Percentiles rank a stretch among this genome's conserved stretches.
Evolutionary conservation across 495 filamentous ascomycete genomes (phyloP).

Genomic region (Penicillium canariense): DNA sequence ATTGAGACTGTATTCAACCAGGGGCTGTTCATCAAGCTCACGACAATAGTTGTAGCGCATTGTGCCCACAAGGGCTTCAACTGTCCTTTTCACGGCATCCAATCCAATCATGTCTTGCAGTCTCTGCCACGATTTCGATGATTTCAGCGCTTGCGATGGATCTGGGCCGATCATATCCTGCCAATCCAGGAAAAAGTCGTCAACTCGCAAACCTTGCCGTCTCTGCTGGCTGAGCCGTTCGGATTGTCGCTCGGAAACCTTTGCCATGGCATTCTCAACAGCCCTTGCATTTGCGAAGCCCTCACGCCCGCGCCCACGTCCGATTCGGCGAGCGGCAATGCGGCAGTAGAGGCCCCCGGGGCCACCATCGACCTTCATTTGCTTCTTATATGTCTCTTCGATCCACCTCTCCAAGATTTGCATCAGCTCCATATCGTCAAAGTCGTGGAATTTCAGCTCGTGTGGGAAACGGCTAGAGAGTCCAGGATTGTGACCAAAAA

Average conservation of each 20-base stretch:
- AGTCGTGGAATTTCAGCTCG: slow-evolving; percentile 65
- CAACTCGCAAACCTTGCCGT: slow-evolving; percentile 14
- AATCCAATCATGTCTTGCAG: slow-evolving; percentile 63
- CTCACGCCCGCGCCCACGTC: slow-evolving; percentile 42
- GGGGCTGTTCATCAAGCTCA: slow-evolving; percentile 57
- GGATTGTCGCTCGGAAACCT: slow-evolving; percentile 57
- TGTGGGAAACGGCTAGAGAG: slow-evolving; percentile 70
- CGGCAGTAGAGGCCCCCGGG: slow-evolving; percentile 61
- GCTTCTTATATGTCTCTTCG: slow-evolving; percentile 43
- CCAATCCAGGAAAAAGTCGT: slow-evolving; percentile 54
- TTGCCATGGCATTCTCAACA: slow-evolving; percentile 58
- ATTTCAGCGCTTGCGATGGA: slow-evolving; percentile 50
- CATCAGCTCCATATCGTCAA: slow-evolving; percentile 62
- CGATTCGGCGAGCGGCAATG: slow-evolving; percentile 51
- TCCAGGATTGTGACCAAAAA: slow-evolving; percentile 77
- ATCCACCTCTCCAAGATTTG: slow-evolving; percentile 51
- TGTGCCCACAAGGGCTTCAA: slow-evolving; percentile 54
- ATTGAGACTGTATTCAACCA: slow-evolving; percentile 61
- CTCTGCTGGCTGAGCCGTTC: slow-evolving; percentile 49
- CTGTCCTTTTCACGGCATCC: slow-evolving; percentile 57
- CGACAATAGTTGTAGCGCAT: slow-evolving; percentile 61
- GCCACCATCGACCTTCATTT: slow-evolving; percentile 62
- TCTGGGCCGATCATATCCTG: slow-evolving; percentile 68
- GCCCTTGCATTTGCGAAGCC: slow-evolving; percentile 74
- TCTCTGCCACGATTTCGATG: slow-evolving; percentile 55